Percentiles rank a stretch among this genome's conserved stretches.
Conservation (phyloP, 805 yeast species). For the Kluyveromyces aestuarii region DNA sequence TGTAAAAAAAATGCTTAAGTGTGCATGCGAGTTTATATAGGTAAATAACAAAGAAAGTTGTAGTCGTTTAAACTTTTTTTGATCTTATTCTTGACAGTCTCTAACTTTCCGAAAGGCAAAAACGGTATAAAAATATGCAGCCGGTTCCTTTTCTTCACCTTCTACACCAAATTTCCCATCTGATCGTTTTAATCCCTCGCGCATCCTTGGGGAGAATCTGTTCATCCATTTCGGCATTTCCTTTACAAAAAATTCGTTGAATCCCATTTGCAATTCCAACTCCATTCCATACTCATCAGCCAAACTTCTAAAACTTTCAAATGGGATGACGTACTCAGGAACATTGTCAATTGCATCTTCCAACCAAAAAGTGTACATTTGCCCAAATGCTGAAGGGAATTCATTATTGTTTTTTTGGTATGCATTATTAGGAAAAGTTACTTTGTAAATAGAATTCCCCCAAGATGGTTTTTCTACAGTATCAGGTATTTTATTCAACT, state of each 20-base stretch:
- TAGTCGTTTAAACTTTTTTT: background rate
- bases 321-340: constrained; percentile 94
- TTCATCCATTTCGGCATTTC: constrained; percentile 63
- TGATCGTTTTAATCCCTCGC: constrained; percentile 59
- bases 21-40: background rate
- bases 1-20: constrained; percentile 30
- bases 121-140: constrained; percentile 73
- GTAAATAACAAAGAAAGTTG: background rate
- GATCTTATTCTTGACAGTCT: constrained; percentile 12
- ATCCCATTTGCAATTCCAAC: constrained; percentile 63
- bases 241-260: constrained; percentile 71
- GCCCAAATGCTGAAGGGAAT: constrained; percentile 72
- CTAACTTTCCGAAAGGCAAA: constrained; percentile 68
- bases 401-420: constrained; percentile 56
- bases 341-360: constrained; percentile 94
- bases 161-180: constrained; percentile 83
- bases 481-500: constrained; percentile 42
- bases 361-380: constrained; percentile 69
- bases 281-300: constrained; percentile 79
- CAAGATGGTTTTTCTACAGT: constrained; percentile 50
- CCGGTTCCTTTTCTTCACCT: constrained; percentile 84
- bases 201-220: constrained; percentile 48
- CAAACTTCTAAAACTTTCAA: constrained; percentile 72
- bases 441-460: constrained; percentile 81
- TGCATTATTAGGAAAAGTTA: constrained; percentile 68